Base-by-base conservation (phyloP, 2,329 filamentous ascomycete genomes). In the Ophiocordyceps australis region DNA sequence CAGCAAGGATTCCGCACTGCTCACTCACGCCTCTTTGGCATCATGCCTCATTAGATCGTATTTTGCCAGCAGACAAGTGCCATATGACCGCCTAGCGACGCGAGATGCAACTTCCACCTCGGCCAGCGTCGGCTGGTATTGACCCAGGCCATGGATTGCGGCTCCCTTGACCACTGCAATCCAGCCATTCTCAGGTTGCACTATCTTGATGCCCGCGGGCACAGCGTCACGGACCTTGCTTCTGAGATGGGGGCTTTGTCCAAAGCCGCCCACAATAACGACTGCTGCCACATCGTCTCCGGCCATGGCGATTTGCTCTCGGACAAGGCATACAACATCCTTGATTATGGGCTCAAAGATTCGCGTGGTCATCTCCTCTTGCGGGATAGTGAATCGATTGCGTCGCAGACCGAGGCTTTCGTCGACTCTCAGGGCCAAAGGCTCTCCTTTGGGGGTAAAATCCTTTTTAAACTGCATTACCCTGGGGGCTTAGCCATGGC, bases 291-390 rank as follows among this genome's bases (percentile, higher is more conserved):
- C 38, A 9, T 43, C 39, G 13, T 38, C 35, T 11, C 42, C 46
- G 4, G 44, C 49, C 47, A 52, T 46, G 9, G 38, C 35, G 16
- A 52, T 43, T 27, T 52, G 49, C 24, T 52, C 55, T 20, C 52
- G 47, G 24, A 61, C 50, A 5, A 56, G 47, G 3, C 49, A 49
- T 3, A 50, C 40, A n/a, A 54, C 45, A 13, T 55, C 43, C 46
- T 44, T 64, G 47, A 36, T 55, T 35, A 52, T 50, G 5, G 49
- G 48, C 5, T 47, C 45, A 28, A 51, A 50, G 9, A 52, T 47
- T 65, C 38, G 55, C 62, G 46, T 75, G 65, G 38, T 81, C 75
- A 48, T 85, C 65, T 22, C 42, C 70, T 75, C 27, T 45, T 66
- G 41, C n/a, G 49, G 28, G 35, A 52, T 41, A 2, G 42, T 47